Percentiles rank a stretch among this genome's conserved stretches.
These are phyloP conservation scores for Carnegiea gigantea DNA, from an alignment of 179 eudicot genomes.

Conservation along the genomic window DNA sequence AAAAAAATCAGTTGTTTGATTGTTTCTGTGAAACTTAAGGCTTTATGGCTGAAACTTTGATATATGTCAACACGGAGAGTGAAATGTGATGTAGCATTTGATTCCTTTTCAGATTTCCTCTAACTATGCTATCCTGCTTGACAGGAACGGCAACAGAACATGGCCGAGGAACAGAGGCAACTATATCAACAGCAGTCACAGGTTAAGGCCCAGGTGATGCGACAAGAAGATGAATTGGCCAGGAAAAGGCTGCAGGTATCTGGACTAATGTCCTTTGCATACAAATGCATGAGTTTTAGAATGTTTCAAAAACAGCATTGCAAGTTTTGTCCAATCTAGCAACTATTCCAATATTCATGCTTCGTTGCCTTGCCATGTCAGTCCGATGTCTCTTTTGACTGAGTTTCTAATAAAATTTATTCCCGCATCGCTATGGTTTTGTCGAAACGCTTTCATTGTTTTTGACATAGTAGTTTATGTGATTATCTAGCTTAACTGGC, in stretches of 20 bases:
- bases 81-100: neutral
- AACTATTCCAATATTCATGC: neutral
- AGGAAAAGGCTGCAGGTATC: conserved; percentile 91
- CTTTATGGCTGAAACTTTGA: neutral
- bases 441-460: neutral
- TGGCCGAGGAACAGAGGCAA: conserved; percentile 89
- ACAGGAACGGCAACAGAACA: conserved; percentile 73
- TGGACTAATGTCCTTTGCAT: conserved; percentile 8
- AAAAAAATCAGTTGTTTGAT: no score
- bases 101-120: neutral
- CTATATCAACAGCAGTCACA: conserved; percentile 80
- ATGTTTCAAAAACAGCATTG: neutral
- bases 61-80: neutral
- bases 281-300: neutral
- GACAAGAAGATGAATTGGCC: conserved; percentile 92
- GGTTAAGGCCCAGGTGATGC: conserved; percentile 80
- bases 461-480: neutral
- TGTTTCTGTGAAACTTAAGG: no score
- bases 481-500: neutral
- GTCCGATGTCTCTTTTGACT: neutral
- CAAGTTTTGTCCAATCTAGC: neutral
- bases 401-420: neutral
- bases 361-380: neutral
- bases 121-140: conserved; percentile 15
- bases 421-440: neutral